Base-by-base conservation (phyloP, 2,329 filamentous ascomycete genomes). In the Cytospora chrysosperma region DNA sequence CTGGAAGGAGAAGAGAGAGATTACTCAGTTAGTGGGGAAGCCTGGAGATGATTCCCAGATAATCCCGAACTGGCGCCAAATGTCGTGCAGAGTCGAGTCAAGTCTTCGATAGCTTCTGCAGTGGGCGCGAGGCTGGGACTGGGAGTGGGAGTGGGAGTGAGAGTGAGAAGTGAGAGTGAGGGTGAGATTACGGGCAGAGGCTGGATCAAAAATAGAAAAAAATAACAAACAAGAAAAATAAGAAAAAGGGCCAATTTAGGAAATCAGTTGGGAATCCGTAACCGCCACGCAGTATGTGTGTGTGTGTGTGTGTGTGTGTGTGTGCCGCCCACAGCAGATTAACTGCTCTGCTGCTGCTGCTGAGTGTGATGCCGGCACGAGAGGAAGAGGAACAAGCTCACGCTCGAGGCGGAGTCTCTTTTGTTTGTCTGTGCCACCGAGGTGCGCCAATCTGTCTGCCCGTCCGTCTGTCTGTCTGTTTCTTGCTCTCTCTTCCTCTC, bases 141-240 rank as follows among this genome's bases (percentile, higher is more conserved):
- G n/a, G n/a, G n/a, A n/a, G n/a, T n/a, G n/a, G n/a, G n/a, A n/a
- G n/a, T n/a, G n/a, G n/a, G n/a, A n/a, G n/a, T n/a, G n/a, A n/a
- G n/a, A n/a, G n/a, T n/a, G n/a, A n/a, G n/a, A n/a, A n/a, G n/a
- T n/a, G n/a, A n/a, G n/a, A n/a, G n/a, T n/a, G n/a, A n/a, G n/a
- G n/a, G 43, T 24, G 58, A 21, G 27, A n/a, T 24, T 24, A 51
- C 51, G 32, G 32, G 58, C 51, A 50, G 28, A 54, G 37, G 49
- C 43, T 54, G 50, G 51, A 21, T 55, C 58, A 61, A 61, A 61
- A 61, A 61, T 61, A 61, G 58, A 51, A 61, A 61, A 52, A 27
- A 34, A 47, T 26, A 28, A 60, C n/a, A n/a, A n/a, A n/a, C n/a
- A n/a, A n/a, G n/a, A n/a, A n/a, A n/a, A n/a, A n/a, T n/a, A n/a